phyloP scores from a whole-genome alignment of 2,329 filamentous ascomycete species.

The Paecilomyces dactylethromorphus region DNA sequence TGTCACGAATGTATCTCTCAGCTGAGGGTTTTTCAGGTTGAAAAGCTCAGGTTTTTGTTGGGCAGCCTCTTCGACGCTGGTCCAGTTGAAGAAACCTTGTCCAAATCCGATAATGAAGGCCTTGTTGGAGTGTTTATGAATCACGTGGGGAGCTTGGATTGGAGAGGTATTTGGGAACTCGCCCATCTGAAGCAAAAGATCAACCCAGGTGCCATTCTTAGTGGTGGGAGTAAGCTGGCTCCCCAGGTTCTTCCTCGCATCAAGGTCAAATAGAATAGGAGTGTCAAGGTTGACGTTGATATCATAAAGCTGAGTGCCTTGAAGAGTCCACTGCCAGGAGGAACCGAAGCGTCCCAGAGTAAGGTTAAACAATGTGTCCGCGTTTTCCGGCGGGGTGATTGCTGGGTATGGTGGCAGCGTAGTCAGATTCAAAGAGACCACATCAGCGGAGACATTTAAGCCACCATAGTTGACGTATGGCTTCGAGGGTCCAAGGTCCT shows the following conservation, averaged over 20 bases:
- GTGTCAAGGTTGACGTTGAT: slow-evolving; percentile 21
- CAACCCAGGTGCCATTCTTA: slow-evolving; percentile 33
- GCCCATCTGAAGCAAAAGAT: slow-evolving; percentile 27
- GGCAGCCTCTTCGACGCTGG: slow-evolving; percentile 34
- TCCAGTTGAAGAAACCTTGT: slow-evolving; percentile 32
- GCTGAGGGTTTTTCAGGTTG: slow-evolving; percentile 38
- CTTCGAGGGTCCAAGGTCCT: slow-evolving; percentile 13
- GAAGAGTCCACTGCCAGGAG: slow-evolving; percentile 25
- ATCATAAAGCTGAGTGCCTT: slow-evolving; percentile 17
- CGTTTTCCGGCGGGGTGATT: slow-evolving; percentile 30
- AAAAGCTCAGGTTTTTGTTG: slow-evolving; percentile 34
- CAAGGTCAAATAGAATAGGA: slow-evolving; percentile 26
- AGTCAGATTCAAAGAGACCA: slow-evolving; percentile 39
- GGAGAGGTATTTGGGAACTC: slow-evolving; percentile 13
- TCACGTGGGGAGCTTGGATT: slow-evolving; percentile 34
- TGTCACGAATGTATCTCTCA: slow-evolving; percentile 36
- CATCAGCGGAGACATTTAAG: slow-evolving; percentile 29
- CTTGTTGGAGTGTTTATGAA: slow-evolving; percentile 45
- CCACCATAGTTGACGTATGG: slow-evolving; percentile 48
- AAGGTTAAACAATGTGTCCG: slow-evolving; percentile 41
- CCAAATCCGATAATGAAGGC: slow-evolving; percentile 38
- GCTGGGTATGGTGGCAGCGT: slow-evolving; percentile 42
- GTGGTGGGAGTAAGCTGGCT: slow-evolving; percentile 24
- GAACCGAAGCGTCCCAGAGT: slow-evolving; percentile 20
- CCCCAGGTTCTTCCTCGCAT: slow-evolving; percentile 17